Evolutionary conservation across 1,139 yeast genomes (phyloP).

Genomic region (Pichia inconspicua): DNA sequence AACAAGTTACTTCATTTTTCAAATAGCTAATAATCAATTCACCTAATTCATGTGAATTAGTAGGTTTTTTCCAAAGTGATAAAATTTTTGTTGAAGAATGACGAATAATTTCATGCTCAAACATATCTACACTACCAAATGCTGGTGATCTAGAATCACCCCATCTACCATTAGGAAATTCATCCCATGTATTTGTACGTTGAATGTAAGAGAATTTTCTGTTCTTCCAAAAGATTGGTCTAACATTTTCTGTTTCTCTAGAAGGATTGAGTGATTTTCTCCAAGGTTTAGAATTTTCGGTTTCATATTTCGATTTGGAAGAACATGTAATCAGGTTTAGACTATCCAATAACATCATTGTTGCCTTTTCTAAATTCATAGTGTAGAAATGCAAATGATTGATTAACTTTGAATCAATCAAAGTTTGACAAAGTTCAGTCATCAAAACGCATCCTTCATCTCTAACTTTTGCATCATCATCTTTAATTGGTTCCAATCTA

Average conservation of each 20-base stretch:
- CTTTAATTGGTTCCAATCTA: slow-evolving; percentile 73
- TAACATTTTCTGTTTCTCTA: slow-evolving; percentile 72
- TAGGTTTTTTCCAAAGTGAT: slow-evolving; percentile 85
- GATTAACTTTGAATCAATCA: slow-evolving; percentile 64
- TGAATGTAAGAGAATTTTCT: slow-evolving; percentile 85
- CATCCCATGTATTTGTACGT: slow-evolving; percentile 96
- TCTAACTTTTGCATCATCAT: slow-evolving; percentile 84
- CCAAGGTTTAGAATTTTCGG: slow-evolving; percentile 55
- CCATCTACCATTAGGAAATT: slow-evolving; percentile 94
- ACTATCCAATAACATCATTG: slow-evolving; percentile 77
- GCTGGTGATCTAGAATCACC: slow-evolving; percentile 97
- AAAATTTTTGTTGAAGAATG: slow-evolving; percentile 74
- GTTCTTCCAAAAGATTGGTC: slow-evolving; percentile 96
- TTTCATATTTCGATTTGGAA: slow-evolving; percentile 11
- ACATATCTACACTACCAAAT: slow-evolving; percentile 78
- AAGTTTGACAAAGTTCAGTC: slow-evolving; percentile 71
- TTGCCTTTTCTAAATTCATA: slow-evolving; percentile 88
- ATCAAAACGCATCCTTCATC: slow-evolving; percentile 78
- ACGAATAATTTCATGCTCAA: slow-evolving; percentile 70
- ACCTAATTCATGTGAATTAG: slow-evolving; percentile 48
- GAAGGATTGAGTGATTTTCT: slow-evolving; percentile 79
- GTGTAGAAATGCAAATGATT: slow-evolving; percentile 92
- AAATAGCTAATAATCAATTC: slow-evolving; percentile 57
- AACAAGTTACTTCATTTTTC: slow-evolving; percentile 58
- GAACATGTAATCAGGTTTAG: slow-evolving; percentile 44